phyloP scores from a whole-genome alignment of 2,329 filamentous ascomycete genomes.

The Dryadomyces sulphureus region DNA sequence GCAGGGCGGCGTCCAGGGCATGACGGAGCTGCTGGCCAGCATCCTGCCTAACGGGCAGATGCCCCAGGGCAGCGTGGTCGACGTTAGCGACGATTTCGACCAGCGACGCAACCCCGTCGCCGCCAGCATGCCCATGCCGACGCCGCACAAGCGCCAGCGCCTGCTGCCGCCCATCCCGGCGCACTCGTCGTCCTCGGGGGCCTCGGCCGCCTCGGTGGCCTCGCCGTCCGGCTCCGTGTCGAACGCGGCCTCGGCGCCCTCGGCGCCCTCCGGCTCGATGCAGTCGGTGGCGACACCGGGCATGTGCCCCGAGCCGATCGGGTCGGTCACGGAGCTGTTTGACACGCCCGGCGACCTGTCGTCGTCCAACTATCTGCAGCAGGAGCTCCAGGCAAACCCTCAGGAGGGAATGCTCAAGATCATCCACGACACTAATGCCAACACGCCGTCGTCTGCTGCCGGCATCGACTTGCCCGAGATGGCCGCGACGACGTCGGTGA shows the following conservation, averaged over 20 bases:
- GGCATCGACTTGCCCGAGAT: conserved; percentile 40
- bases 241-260: not conserved
- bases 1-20: conserved; percentile 57
- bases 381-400: conserved; percentile 41
- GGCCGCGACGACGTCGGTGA: conserved; percentile 39
- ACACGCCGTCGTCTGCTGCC: conserved; percentile 21
- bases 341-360: conserved; percentile 34
- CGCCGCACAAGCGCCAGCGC: conserved; percentile 37
- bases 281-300: not conserved
- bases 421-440: conserved; percentile 48
- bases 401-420: conserved; percentile 51
- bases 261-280: not conserved
- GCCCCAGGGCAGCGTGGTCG: conserved; percentile 37
- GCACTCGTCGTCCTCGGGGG: not conserved
- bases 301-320: conserved; percentile 18
- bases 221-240: not conserved
- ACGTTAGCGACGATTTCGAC: conserved; percentile 46
- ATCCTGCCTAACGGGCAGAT: conserved; percentile 48
- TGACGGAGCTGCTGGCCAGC: conserved; percentile 71
- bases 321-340: conserved; percentile 45
- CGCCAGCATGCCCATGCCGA: conserved; percentile 20
- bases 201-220: no score
- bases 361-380: conserved; percentile 31
- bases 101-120: conserved; percentile 27
- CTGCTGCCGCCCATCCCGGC: conserved; percentile 38